A percentile compares a stretch with the other conserved stretches of the same genome.
phyloP scores from a whole-genome alignment of 352 stramenopile genomes.

The Globisporangium nagaii region DNA sequence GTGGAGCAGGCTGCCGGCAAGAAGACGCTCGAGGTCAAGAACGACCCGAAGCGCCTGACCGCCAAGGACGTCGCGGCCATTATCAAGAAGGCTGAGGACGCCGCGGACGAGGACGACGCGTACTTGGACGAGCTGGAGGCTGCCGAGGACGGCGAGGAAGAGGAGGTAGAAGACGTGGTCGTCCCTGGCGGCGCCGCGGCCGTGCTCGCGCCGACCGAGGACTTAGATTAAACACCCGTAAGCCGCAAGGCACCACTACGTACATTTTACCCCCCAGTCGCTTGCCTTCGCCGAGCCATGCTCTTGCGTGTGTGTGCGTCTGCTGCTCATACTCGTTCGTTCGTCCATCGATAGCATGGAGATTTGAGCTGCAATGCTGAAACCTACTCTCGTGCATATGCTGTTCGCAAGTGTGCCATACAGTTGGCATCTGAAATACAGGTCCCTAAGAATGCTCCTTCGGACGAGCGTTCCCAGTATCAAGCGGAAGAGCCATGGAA shows the following conservation, averaged over 20 bases:
- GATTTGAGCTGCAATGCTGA: no score
- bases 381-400: no score
- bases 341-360: no score
- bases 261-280: no score
- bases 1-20: constrained; percentile 60
- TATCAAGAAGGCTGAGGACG: constrained; percentile 81
- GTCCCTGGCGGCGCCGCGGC: constrained; percentile 18
- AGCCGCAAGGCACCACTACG: not conserved
- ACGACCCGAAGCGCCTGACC: constrained; percentile 67
- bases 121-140: constrained; percentile 69
- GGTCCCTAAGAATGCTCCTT: no score
- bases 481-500: constrained; percentile 21
- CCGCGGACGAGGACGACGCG: constrained; percentile 78
- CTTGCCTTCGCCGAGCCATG: no score
- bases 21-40: constrained; percentile 73
- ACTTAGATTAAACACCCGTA: constrained; percentile 71
- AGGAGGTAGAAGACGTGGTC: constrained; percentile 25
- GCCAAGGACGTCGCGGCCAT: constrained; percentile 63
- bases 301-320: no score
- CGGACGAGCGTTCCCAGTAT: no score
- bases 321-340: no score
- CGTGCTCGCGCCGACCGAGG: constrained; percentile 44
- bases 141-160: constrained; percentile 45
- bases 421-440: no score
- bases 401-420: no score